These are phyloP conservation scores for Mycotypha africana DNA, from an alignment of 371 early-diverging fungal species.

Conservation along the genomic window DNA sequence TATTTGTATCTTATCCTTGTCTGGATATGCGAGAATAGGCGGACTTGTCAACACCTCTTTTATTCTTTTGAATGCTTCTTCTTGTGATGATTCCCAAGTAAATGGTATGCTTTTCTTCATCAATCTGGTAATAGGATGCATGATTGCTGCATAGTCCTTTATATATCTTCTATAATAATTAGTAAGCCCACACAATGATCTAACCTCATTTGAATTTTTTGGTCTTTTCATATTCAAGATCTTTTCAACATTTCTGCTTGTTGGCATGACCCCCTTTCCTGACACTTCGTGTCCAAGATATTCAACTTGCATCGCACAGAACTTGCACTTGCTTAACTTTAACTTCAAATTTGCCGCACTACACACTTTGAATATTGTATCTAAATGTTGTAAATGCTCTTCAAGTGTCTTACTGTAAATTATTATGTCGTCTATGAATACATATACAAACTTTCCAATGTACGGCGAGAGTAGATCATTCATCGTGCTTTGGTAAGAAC, in stretches of 20 bases:
- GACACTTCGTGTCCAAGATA: constrained; percentile 30
- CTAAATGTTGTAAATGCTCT: constrained; percentile 40
- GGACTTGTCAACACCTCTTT: constrained; percentile 8
- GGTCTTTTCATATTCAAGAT: constrained; percentile 11
- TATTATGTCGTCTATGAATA: constrained; percentile 57
- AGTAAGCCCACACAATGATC: constrained; percentile 14
- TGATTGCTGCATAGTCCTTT: constrained; percentile 18
- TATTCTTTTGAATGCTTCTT: constrained; percentile 18
- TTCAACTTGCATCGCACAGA: constrained; percentile 2
- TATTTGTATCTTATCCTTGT: constrained; percentile 16
- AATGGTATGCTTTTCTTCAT: constrained; percentile 3
- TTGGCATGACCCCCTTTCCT: not conserved
- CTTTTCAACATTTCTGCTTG: not conserved
- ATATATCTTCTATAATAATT: constrained; percentile 28
- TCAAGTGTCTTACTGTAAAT: constrained; percentile 44
- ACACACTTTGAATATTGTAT: constrained; percentile 25
- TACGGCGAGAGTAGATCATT: too few relatives aligned
- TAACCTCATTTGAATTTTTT: constrained; percentile 12
- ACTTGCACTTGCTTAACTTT: constrained; percentile 16
- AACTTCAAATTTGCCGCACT: constrained; percentile 14
- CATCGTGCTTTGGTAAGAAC: too few relatives aligned
- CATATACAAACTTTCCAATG: constrained; percentile 27
- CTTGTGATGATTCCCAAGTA: constrained; percentile 10
- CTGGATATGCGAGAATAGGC: constrained; percentile 24
- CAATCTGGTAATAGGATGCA: constrained; percentile 18